These are phyloP conservation scores for Deakozyma indianensis DNA, from an alignment of 805 yeast genomes.

Conservation along the genomic window DNA sequence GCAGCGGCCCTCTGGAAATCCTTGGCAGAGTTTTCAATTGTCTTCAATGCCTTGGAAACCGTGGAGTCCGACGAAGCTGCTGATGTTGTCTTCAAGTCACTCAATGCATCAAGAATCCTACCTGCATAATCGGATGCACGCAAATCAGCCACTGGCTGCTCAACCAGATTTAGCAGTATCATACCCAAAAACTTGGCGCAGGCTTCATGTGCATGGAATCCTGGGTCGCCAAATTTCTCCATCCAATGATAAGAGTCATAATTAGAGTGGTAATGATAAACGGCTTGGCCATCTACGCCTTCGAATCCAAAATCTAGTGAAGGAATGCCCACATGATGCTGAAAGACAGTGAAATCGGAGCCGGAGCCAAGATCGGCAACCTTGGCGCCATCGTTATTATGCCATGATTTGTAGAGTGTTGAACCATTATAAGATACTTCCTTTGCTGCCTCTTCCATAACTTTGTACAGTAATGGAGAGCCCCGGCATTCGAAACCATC, in stretches of 20 bases:
- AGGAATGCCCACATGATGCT: slow-evolving; percentile 27
- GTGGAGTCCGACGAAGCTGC: neutral
- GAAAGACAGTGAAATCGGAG: slow-evolving; percentile 42
- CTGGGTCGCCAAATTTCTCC: slow-evolving; percentile 47
- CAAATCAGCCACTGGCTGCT: slow-evolving; percentile 31
- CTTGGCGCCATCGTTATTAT: slow-evolving; percentile 12
- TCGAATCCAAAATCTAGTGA: slow-evolving; percentile 42
- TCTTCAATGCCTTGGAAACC: neutral
- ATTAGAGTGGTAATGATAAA: slow-evolving; percentile 65
- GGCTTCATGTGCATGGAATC: slow-evolving; percentile 42
- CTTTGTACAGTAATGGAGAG: slow-evolving; percentile 42
- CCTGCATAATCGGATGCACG: slow-evolving; percentile 27
- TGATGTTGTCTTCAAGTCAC: neutral
- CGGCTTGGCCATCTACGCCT: slow-evolving; percentile 30
- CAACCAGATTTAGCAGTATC: slow-evolving; percentile 34
- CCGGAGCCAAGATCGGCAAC: slow-evolving; percentile 51
- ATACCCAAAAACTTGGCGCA: slow-evolving; percentile 41
- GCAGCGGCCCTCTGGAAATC: neutral
- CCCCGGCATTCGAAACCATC: slow-evolving; percentile 34
- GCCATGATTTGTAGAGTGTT: slow-evolving; percentile 23
- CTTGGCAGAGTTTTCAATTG: neutral
- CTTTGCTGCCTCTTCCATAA: slow-evolving; percentile 32
- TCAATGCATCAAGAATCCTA: neutral
- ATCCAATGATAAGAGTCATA: slow-evolving; percentile 66
- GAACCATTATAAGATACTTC: slow-evolving; percentile 20